Evolutionary conservation across 2,329 filamentous ascomycete genomes (phyloP).

Genomic region (Sclerotinia minor): DNA sequence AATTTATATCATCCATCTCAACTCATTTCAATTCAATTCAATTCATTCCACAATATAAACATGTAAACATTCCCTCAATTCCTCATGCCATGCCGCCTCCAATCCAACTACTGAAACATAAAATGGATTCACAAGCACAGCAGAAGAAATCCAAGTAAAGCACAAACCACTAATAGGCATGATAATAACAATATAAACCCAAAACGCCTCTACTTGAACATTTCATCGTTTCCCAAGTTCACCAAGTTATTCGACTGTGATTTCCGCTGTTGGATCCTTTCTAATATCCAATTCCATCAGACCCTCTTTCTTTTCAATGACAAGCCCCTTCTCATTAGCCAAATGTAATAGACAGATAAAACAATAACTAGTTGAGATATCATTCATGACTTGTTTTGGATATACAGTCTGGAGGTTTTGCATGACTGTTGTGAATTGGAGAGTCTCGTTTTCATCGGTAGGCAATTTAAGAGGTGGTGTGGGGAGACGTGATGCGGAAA

Average conservation of each 20-base stretch:
- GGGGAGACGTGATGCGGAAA: slow-evolving; percentile 36
- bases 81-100: background rate
- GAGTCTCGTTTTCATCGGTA: slow-evolving; percentile 47
- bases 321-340: slow-evolving; percentile 73
- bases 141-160: background rate
- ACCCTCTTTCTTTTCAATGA: slow-evolving; percentile 54
- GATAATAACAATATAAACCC: background rate
- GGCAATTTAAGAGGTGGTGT: slow-evolving; percentile 42
- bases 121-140: background rate
- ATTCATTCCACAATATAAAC: background rate
- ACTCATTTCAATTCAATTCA: background rate
- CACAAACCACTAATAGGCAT: background rate
- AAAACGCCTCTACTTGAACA: background rate
- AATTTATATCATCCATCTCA: background rate
- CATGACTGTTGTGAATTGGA: slow-evolving; percentile 92
- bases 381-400: slow-evolving; percentile 78
- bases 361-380: slow-evolving; percentile 90
- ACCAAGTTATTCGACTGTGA: slow-evolving; percentile 43
- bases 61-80: background rate
- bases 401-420: slow-evolving; percentile 86
- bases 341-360: slow-evolving; percentile 82
- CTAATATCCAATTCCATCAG: slow-evolving; percentile 61
- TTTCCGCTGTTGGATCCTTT: slow-evolving; percentile 62
- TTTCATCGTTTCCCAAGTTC: background rate
- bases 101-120: background rate